phyloP scores from a whole-genome alignment of 805 yeast genomes.

The Sugiyamaella americana region DNA sequence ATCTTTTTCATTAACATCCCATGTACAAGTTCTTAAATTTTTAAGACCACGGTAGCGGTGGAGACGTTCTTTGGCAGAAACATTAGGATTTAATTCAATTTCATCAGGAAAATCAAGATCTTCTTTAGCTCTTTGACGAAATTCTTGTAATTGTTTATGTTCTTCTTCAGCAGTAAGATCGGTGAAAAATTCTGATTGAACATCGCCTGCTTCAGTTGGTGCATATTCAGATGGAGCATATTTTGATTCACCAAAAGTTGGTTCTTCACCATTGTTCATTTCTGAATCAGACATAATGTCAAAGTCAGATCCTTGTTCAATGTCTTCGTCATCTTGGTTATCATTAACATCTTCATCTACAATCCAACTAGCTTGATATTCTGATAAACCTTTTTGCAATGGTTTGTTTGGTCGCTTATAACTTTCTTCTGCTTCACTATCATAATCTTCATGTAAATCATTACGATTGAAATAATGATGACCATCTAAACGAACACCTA shows the following conservation, averaged over 20 bases:
- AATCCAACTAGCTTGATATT: conserved; percentile 71
- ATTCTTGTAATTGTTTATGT: conserved; percentile 63
- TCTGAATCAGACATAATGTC: conserved; percentile 17
- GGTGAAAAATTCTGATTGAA: conserved; percentile 52
- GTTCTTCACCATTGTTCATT: conserved; percentile 24
- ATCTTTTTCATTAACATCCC: conserved; percentile 86
- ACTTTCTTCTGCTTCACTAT: conserved; percentile 24
- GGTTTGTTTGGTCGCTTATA: conserved; percentile 29
- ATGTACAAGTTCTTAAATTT: conserved; percentile 67
- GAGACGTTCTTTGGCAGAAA: conserved; percentile 68
- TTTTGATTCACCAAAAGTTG: conserved; percentile 13
- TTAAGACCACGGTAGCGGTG: conserved; percentile 81
- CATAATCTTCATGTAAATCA: conserved; percentile 20
- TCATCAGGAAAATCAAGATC: conserved; percentile 96
- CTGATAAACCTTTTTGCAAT: conserved; percentile 67
- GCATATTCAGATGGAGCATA: conserved; percentile 27
- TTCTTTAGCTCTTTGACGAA: conserved; percentile 65
- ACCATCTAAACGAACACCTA: conserved; percentile 54
- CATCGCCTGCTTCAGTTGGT: conserved; percentile 42
- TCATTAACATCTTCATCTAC: conserved; percentile 41
- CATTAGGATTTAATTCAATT: conserved; percentile 72
- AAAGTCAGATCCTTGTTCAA: conserved; percentile 25
- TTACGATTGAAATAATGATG: conserved; percentile 39
- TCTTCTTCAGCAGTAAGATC: conserved; percentile 81
- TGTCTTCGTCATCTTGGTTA: conserved; percentile 35